Evolutionary conservation across 2,329 filamentous ascomycete genomes (phyloP), one percentile per base, ranked within the genome.

Genomic region (Sclerotinia minor): DNA sequence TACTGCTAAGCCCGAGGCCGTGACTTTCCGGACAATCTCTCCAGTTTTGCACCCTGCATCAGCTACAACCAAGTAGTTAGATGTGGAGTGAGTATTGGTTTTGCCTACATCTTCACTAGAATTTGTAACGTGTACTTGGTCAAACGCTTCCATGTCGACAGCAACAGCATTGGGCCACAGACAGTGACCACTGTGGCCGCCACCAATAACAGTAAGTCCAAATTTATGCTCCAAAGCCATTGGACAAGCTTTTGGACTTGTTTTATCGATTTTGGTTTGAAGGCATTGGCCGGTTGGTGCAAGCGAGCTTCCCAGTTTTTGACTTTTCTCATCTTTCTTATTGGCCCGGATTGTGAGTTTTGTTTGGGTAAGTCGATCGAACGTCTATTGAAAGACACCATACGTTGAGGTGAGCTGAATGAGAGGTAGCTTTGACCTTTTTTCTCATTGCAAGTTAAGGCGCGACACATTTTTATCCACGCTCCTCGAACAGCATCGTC

Each of bases 131-230:
- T 84, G 76, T 52, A 88, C 73, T 71, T 81, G 71, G 67, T 85
- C 65, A 75, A 89, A 88, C 17, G 80, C 80, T 17, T 77, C 64
- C 86, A 90, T 88, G 69, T 89, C 85, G 32, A 90, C 72, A 0
- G 85, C 73, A 52, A 88, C 82, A 21, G 85, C 79, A 64, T 82
- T 80, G 2, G 83, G 75, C 80, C 77, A 78, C 54, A 86, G 70
- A 74, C 86, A 89, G 63, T 89, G 84, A 8, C 81, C 84, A 71
- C 86, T 85, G 72, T 89, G 87, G 19, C 87, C 80, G 0, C 87
- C 87, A 8, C 85, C 82, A 24, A 89, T 19, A 35, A 89, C 75
- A 0, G 82, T 84, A 88, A 73, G 75, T 52, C 81, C 72, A 1
- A 79, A 35, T 0, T 67, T 67, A 65, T 85, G 77, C 70, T 82